Base-by-base conservation (phyloP, 352 stramenopile genomes). In the Phytopythium montanum region DNA sequence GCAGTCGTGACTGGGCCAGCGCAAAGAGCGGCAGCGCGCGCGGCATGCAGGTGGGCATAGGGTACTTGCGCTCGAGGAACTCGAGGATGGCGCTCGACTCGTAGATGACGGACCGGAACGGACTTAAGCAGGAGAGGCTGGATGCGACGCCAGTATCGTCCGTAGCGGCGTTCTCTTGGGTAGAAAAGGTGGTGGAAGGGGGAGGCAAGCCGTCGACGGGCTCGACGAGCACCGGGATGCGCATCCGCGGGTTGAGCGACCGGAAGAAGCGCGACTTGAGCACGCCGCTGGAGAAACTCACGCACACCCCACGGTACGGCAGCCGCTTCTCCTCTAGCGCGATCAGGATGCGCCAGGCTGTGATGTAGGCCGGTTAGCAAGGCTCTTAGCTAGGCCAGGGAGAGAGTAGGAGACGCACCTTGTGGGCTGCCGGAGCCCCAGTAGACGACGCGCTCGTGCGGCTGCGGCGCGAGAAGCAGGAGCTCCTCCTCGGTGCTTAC, bases 361-460 rank as follows among this genome's bases (percentile, higher is more conserved):
- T 46, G 12, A 16, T 38, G 33, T 38, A 12, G 9, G 10, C 3
- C 33, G 33, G 10, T 8, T 38, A 12, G 14, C 9, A 38, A 16
- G 1, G 5, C 33, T 38, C 0, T 38, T 8, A 12, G 33, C 14
- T 38, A 38, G 33, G 33, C 14, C 33, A 38, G 10, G 33, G 33
- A 10, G 0, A 46, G 41, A 7, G 7, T 14, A 8, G n/a, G n/a
- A 46, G 19, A 46, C 41, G 41, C 66, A 94, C 84, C 84, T 76
- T 94, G 85, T 12, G 85, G 85, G 62, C 81, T 92, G 31, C 85
- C 85, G 1, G 85, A 94, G 38, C 85, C 85, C 85, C 85, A 94
- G 68, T 90, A 94, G 45, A 94, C 62, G 3, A 94, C 81, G 51
- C 85, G 81, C 56, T 94, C 85, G 59, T 88, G 69, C 10, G 79